A percentile compares a stretch with the other conserved stretches of the same genome.
Evolutionary conservation across 768 basidiomycete species (phyloP).

Genomic region (Obba rivulosa): DNA sequence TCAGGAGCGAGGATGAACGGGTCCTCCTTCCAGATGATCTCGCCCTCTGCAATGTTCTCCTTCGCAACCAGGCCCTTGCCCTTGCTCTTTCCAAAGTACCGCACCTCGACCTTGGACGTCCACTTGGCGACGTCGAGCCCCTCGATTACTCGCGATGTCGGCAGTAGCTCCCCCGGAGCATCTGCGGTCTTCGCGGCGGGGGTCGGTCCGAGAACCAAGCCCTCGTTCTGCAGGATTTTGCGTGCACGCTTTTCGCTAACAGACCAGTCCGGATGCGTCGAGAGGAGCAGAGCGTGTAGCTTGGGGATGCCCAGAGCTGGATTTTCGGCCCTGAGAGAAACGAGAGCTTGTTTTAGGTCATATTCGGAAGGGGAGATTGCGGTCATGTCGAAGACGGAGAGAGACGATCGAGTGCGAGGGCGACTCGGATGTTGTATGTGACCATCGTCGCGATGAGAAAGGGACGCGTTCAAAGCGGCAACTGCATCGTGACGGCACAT

Average conservation of each 20-base stretch:
- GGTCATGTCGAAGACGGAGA: not conserved
- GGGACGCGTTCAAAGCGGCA: too few species aligned
- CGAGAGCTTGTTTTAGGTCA: conserved; percentile 51
- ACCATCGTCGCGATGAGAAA: too few species aligned
- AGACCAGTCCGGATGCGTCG: conserved; percentile 58
- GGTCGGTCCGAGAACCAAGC: conserved; percentile 34
- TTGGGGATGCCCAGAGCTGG: conserved; percentile 69
- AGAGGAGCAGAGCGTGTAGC: conserved; percentile 58
- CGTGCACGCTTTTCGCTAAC: conserved; percentile 82
- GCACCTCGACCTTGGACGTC: conserved; percentile 60
- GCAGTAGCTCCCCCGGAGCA: conserved; percentile 32
- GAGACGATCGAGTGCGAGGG: too few species aligned
- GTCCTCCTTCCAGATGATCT: conserved; percentile 82
- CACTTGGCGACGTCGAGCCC: conserved; percentile 58
- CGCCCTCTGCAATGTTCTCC: conserved; percentile 61
- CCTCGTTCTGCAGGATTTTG: conserved; percentile 62
- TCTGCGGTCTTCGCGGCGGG: conserved; percentile 9
- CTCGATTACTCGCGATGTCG: conserved; percentile 59
- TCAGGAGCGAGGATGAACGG: conserved; percentile 79
- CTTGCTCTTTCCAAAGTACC: conserved; percentile 61
- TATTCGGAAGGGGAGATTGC: conserved; percentile 48
- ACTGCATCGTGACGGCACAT: too few species aligned
- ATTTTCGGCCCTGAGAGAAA: conserved; percentile 48
- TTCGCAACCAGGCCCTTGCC: conserved; percentile 82
- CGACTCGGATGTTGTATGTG: too few species aligned